Evolutionary conservation across 164 flowering plant species (phyloP).

Genomic region (Umbilicus rupestris): DNA sequence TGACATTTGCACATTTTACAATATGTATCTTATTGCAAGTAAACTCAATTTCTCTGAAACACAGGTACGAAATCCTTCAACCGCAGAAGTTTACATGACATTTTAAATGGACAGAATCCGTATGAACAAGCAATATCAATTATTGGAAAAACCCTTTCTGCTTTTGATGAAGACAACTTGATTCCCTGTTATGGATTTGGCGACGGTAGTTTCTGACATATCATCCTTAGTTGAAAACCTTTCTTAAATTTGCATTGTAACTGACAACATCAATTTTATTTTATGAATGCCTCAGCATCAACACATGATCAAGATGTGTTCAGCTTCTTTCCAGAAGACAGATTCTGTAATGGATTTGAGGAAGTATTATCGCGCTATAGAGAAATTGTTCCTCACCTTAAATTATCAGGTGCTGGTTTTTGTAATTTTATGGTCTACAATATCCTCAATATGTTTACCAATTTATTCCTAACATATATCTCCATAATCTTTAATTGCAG

Average conservation of each 20-base stretch:
- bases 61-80: conserved; percentile 41
- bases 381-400: conserved; percentile 51
- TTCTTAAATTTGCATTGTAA: neutral
- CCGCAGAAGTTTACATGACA: conserved; percentile 43
- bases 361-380: conserved; percentile 48
- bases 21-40: neutral
- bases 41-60: conserved; percentile 9
- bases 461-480: neutral
- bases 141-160: conserved; percentile 57
- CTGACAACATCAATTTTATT: neutral
- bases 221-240: neutral
- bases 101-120: conserved; percentile 42
- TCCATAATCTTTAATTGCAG: conserved; percentile 20
- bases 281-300: conserved; percentile 32
- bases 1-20: neutral
- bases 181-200: conserved; percentile 79
- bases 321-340: conserved; percentile 46
- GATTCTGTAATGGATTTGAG: conserved; percentile 56
- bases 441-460: neutral
- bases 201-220: conserved; percentile 34
- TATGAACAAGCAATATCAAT: conserved; percentile 68
- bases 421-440: neutral
- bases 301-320: conserved; percentile 69
- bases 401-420: conserved; percentile 44
- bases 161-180: conserved; percentile 62